A percentile compares a stretch with the other conserved stretches of the same genome.
Conservation (phyloP, 768 basidiomycete genomes). For the Cyclocybe cylindracea region DNA sequence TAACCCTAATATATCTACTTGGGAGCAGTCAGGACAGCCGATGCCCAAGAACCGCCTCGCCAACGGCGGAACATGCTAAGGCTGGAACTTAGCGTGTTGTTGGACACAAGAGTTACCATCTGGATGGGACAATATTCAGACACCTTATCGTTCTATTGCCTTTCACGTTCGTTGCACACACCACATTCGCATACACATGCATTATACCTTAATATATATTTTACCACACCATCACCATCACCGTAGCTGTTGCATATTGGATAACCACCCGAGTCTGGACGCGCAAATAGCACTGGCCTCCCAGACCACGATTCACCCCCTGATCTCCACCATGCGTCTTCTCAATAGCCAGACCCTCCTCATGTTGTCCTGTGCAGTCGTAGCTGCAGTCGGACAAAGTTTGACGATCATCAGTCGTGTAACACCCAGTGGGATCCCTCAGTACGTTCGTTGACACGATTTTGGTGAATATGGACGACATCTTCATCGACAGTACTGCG, state of each 20-base stretch:
- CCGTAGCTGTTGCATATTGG: background rate
- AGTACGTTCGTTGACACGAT: constrained; percentile 1
- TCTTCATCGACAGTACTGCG: background rate
- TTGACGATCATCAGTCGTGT: constrained; percentile 1
- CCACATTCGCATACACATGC: background rate
- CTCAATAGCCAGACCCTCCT: constrained; percentile 10
- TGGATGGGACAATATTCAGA: background rate
- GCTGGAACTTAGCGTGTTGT: background rate
- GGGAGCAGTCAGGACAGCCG: constrained; percentile 53
- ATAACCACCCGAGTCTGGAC: background rate
- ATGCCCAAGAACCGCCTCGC: constrained; percentile 56
- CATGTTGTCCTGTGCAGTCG: constrained; percentile 3
- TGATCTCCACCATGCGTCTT: background rate
- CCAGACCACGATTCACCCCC: background rate
- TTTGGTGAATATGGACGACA: background rate
- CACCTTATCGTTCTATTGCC: background rate
- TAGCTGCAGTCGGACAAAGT: constrained; percentile 4
- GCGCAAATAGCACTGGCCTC: background rate
- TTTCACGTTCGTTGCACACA: too few species aligned
- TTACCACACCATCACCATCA: background rate
- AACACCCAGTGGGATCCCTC: constrained; percentile 11
- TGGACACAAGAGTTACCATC: too few species aligned
- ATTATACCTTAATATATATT: constrained; percentile 8
- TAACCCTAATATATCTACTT: constrained; percentile 72
- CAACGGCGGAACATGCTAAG: constrained; percentile 9